Evolutionary conservation across 805 yeast genomes (phyloP).

Genomic region (Brettanomyces custersianus): DNA sequence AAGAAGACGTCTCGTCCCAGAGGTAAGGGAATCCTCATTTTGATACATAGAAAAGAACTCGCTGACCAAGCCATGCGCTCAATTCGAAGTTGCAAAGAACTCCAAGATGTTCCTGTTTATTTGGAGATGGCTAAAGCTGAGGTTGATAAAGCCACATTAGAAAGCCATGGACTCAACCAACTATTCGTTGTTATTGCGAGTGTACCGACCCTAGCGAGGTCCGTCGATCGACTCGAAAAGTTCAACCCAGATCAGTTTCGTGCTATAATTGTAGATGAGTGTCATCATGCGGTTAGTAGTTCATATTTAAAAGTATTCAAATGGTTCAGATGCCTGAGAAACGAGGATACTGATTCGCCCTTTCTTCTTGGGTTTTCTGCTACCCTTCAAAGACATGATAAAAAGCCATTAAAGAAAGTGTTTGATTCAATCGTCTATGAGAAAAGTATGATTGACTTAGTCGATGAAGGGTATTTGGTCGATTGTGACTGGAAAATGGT

Average conservation of each 20-base stretch:
- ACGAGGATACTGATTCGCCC: slow-evolving; percentile 37
- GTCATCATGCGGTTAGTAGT: slow-evolving; percentile 80
- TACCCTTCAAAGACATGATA: slow-evolving; percentile 74
- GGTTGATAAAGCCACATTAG: slow-evolving; percentile 30
- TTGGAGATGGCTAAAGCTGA: slow-evolving; percentile 59
- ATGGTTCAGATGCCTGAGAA: slow-evolving; percentile 43
- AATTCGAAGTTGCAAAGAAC: slow-evolving; percentile 29
- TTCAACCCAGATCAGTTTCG: slow-evolving; percentile 57
- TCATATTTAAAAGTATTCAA: slow-evolving; percentile 52
- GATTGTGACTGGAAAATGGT: slow-evolving; percentile 61
- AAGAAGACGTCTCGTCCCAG: slow-evolving; percentile 18
- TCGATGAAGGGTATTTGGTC: slow-evolving; percentile 57
- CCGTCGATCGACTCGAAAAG: slow-evolving; percentile 32
- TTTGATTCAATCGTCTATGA: slow-evolving; percentile 73
- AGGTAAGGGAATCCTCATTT: slow-evolving; percentile 36
- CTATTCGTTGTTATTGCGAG: slow-evolving; percentile 59
- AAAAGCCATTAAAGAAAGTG: slow-evolving; percentile 42
- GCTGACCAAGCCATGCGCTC: slow-evolving; percentile 59
- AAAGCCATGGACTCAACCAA: slow-evolving; percentile 1
- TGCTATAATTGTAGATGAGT: slow-evolving; percentile 78
- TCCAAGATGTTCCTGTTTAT: slow-evolving; percentile 8
- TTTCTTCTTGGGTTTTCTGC: slow-evolving; percentile 83
- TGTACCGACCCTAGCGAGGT: slow-evolving; percentile 51
- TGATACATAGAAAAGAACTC: slow-evolving; percentile 78
- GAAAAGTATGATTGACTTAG: slow-evolving; percentile 55